Evolutionary conservation across 805 yeast genomes (phyloP), one percentile per base, ranked within the genome.

Genomic region (Wickerhamiella dianesei): DNA sequence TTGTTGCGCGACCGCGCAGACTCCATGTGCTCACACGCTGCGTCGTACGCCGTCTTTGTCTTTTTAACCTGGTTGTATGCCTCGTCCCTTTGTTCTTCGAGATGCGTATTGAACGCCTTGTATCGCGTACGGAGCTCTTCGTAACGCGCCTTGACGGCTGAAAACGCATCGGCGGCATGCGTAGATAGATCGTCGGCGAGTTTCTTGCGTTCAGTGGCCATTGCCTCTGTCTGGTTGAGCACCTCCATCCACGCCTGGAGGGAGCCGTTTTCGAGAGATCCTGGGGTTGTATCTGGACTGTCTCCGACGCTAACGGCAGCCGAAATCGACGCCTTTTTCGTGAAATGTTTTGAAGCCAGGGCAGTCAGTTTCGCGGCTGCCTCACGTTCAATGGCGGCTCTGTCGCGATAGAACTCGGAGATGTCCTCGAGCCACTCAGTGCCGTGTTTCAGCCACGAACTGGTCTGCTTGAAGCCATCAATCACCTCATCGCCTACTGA

Each of bases 161-260:
- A 60, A 20, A 87, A 57, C 57, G 80, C 84, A 39, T 75, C 79
- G 3, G 79, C 75, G 4, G 86, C 68, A 53, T 78, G 78, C 35
- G 68, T 56, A 16, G 70, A 72, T 46, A 88, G 63, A 45, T 82
- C 87, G 36, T 66, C 65, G 12, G 82, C 72, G 43, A 88, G 71
- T 44, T 71, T 64, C 21, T 62, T 60, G 54, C 77, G 79, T 55
- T 83, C 94, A 45, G 71, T 75, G 35, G 95, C 80, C 36, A 83
- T 74, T 20, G 72, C 67, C 63, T 88, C 96, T 1, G 95, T 84
- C 59, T 85, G 92, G 2, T 82, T 72, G 49, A 89, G 71, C 4
- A 88, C 75, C 53, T 86, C 94, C 41, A 76, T 85, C 98, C 98
- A 89, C 1, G 94, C 76, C 12, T 84, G 94, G 51, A 88, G 66